Base-by-base conservation (phyloP, 768 basidiomycete genomes). In the Tulasnella sp. region DNA sequence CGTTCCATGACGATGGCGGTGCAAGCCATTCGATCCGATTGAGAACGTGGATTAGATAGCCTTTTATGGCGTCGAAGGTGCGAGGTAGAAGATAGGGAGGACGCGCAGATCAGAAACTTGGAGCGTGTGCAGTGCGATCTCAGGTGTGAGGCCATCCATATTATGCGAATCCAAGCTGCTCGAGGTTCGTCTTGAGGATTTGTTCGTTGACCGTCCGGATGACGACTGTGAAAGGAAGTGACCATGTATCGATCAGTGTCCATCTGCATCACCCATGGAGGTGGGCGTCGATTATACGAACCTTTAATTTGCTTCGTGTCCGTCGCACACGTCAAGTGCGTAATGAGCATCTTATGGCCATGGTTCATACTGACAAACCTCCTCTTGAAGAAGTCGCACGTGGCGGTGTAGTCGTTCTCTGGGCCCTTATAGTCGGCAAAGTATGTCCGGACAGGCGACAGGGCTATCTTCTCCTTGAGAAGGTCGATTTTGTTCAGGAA, bases 401-500 rank as follows among this genome's bases (percentile, higher is more conserved):
- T 60, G 19, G 27, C 19, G 25, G 62, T 43, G 44, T 50, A 62
- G 52, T 54, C 46, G 46, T 59, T 46, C 22, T 51, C 41, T 3
- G 59, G 41, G 10, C 62, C 62, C 15, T 25, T 1, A 38, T 48
- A 62, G 22, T 62, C 62, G 17, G 49, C 25, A 31, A 62, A 62
- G 10, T 62, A 31, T 9, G 42, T 27, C 4, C 17, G 15, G 11
- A 62, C 43, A 22, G 49, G 62, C 19, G 62, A 62, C 4, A 29
- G n/a, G 2, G 59, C 49, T 49, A 87, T 72, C 62, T 73, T 73
- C 59, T 65, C 58, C 25, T 64, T 63, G 22, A 73, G 65, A 27
- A 73, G 53, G 59, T 73, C 72, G 57, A 66, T 68, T 63, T 73
- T 72, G 66, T 73, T 72, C 63, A 73, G 65, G 64, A 73, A 72